Evolutionary conservation across 805 yeast genomes (phyloP).

Genomic region (Pichia nanzhaoensis): DNA sequence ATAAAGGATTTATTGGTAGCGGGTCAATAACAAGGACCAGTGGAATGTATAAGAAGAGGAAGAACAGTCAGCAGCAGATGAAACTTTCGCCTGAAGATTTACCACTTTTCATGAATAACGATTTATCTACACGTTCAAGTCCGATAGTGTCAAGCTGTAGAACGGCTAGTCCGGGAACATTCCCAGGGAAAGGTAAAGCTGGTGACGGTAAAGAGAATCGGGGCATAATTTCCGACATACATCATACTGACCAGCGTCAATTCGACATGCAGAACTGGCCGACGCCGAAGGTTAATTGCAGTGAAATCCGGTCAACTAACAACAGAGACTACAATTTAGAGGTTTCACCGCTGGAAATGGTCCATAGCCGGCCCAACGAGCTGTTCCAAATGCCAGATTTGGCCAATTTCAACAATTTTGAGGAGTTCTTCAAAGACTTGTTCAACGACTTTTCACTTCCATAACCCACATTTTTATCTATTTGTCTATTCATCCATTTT

Average conservation of each 20-base stretch:
- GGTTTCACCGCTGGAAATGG: not conserved
- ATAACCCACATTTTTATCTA: no score
- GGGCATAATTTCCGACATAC: not conserved
- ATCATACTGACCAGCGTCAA: not conserved
- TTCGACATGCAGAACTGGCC: slow-evolving; percentile 1
- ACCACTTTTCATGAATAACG: slow-evolving; percentile 6
- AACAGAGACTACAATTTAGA: not conserved
- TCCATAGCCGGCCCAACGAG: no score
- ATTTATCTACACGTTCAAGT: not conserved
- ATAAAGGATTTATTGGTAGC: slow-evolving; percentile 15
- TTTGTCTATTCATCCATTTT: no score
- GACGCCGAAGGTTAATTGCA: not conserved
- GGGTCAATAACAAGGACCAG: slow-evolving; percentile 11
- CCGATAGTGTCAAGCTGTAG: not conserved
- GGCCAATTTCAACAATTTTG: slow-evolving; percentile 44
- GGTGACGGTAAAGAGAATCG: not conserved
- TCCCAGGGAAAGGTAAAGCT: not conserved
- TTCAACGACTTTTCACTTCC: slow-evolving; percentile 15
- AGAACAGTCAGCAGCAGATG: slow-evolving; percentile 21
- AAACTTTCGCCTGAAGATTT: slow-evolving; percentile 20
- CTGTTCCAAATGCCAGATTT: slow-evolving; percentile 36
- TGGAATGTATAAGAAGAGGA: slow-evolving; percentile 7
- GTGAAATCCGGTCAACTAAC: slow-evolving; percentile 1
- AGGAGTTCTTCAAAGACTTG: slow-evolving; percentile 48
- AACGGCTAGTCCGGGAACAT: not conserved